phyloP scores from a whole-genome alignment of 2,329 filamentous ascomycete species.

The Ceratocystis albifundus region DNA sequence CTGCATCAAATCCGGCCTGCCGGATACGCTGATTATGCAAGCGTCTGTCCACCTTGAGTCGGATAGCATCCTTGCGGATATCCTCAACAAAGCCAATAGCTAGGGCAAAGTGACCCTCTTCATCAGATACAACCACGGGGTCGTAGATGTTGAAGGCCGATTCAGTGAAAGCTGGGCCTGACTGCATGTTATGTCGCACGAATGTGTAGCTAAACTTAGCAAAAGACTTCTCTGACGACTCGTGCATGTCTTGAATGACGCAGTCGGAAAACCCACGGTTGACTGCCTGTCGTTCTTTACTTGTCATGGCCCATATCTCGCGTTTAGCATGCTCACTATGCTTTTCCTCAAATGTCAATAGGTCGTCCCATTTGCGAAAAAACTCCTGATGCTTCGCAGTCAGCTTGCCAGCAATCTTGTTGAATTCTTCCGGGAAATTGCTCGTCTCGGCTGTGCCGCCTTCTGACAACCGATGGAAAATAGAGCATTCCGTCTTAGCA shows the following conservation, averaged over 20 bases:
- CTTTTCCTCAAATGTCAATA: constrained; percentile 89
- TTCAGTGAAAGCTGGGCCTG: constrained; percentile 74
- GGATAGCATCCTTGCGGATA: constrained; percentile 63
- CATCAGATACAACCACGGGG: constrained; percentile 91
- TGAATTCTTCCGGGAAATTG: constrained; percentile 69
- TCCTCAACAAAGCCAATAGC: constrained; percentile 83
- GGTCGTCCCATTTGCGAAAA: constrained; percentile 86
- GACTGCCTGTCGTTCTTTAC: constrained; percentile 72
- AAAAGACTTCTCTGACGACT: constrained; percentile 65
- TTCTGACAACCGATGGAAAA: constrained; percentile 85
- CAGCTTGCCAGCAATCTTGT: constrained; percentile 68
- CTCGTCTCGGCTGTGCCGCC: constrained; percentile 70
- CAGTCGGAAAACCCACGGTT: constrained; percentile 86
- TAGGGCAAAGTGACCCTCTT: constrained; percentile 86
- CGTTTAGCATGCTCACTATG: constrained; percentile 76
- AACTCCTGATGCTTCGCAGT: constrained; percentile 64
- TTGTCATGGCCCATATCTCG: constrained; percentile 94
- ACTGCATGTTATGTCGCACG: constrained; percentile 50
- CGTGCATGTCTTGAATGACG: constrained; percentile 44
- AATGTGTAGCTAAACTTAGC: constrained; percentile 85
- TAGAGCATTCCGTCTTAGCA: constrained; percentile 79
- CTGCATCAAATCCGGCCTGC: constrained; percentile 61
- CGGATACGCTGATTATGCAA: constrained; percentile 76
- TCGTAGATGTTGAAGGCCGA: constrained; percentile 81
- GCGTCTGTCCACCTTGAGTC: constrained; percentile 78